phyloP scores from a whole-genome alignment of 306 rosid species.

The Trifolium repens region DNA sequence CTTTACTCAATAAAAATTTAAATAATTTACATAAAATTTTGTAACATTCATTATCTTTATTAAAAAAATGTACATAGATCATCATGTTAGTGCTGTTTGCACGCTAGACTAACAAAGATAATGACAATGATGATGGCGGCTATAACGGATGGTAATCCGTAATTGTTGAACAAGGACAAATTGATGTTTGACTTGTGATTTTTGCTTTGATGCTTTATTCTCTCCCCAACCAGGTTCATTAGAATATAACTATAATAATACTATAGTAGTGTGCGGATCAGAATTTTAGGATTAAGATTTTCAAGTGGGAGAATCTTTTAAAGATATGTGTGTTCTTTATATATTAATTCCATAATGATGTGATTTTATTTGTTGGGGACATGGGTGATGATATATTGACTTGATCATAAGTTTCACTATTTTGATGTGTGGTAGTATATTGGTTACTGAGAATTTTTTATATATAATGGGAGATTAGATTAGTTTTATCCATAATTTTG shows the following conservation, averaged over 20 bases:
- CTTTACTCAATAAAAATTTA: not conserved
- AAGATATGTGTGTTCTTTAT: slow-evolving; percentile 28
- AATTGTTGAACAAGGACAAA: slow-evolving; percentile 36
- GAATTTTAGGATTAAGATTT: slow-evolving; percentile 23
- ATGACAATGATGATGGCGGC: not conserved
- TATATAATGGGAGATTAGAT: slow-evolving; percentile 7
- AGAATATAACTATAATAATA: slow-evolving; percentile 2
- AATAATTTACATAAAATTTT: no score
- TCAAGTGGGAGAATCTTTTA: slow-evolving; percentile 28
- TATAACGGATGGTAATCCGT: slow-evolving; percentile 24
- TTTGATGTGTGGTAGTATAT: not conserved
- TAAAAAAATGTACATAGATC: not conserved
- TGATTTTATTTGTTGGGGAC: slow-evolving; percentile 39
- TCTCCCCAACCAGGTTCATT: slow-evolving; percentile 33
- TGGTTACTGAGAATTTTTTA: slow-evolving; percentile 14
- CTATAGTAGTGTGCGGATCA: not conserved
- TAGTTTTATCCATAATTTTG: slow-evolving; percentile 13
- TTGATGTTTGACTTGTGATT: slow-evolving; percentile 47
- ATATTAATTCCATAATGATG: slow-evolving; percentile 17
- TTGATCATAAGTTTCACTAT: slow-evolving; percentile 14
- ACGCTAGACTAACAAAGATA: not conserved
- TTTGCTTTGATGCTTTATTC: slow-evolving; percentile 38
- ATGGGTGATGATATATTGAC: not conserved
- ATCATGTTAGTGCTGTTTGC: not conserved
- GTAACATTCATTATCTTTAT: not conserved